A percentile compares a stretch with the other conserved stretches of the same genome.
Conservation (phyloP, 2,329 filamentous ascomycete genomes). For the Diaporthe ilicicola region DNA sequence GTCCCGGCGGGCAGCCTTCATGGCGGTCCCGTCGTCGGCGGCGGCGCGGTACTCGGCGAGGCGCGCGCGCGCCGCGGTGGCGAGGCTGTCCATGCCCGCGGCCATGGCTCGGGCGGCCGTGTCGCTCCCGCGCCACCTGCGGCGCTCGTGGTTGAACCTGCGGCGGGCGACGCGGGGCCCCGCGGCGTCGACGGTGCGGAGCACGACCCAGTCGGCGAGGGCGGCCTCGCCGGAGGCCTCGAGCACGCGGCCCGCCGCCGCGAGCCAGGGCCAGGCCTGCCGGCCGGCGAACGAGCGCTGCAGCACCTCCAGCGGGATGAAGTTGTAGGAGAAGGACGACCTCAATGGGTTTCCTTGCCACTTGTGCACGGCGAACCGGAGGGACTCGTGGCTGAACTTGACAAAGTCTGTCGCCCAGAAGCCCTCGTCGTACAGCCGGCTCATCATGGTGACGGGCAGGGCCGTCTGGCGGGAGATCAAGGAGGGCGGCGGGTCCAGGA, state of each 20-base stretch:
- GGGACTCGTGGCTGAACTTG: background rate
- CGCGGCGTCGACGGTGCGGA: background rate
- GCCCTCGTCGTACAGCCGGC: background rate
- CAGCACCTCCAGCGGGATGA: background rate
- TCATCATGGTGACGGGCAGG: constrained; percentile 14
- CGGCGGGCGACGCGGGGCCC: background rate
- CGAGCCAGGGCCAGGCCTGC: too few relatives aligned
- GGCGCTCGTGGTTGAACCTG: background rate
- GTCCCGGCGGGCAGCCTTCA: background rate
- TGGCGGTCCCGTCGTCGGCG: background rate
- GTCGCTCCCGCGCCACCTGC: background rate
- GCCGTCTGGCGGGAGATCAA: background rate
- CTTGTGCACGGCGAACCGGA: background rate
- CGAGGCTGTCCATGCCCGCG: background rate
- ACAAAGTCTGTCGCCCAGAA: background rate
- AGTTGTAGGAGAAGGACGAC: background rate
- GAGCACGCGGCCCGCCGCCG: background rate
- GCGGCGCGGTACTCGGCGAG: background rate
- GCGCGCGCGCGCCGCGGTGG: rapidly evolving
- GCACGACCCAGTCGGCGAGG: background rate
- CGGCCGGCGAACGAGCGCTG: background rate
- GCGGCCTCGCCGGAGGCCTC: background rate
- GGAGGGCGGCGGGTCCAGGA: background rate
- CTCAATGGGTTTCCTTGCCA: background rate
- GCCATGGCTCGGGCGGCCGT: background rate